Evolutionary conservation across 495 filamentous ascomycete species (phyloP).

Genomic region (Copromyces sp.): DNA sequence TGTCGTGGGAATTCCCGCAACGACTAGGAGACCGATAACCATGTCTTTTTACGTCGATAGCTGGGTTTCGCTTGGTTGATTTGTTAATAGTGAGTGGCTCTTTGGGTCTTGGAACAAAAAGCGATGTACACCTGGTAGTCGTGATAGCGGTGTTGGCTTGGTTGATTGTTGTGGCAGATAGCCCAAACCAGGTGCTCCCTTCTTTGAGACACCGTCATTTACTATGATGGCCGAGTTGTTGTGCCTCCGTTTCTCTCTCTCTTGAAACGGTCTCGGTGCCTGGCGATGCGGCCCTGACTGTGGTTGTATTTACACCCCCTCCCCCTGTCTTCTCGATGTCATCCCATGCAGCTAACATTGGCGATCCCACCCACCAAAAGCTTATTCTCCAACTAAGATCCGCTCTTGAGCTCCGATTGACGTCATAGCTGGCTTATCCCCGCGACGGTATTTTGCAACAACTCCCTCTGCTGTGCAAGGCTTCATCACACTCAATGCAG

Average conservation of each 20-base stretch:
- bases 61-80: neutral
- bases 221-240: neutral
- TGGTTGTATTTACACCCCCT: neutral
- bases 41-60: conserved; percentile 2
- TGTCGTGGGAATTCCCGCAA: conserved; percentile 39
- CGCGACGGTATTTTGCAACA: neutral
- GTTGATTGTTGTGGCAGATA: neutral
- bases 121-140: neutral
- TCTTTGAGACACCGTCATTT: neutral
- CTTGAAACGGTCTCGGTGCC: neutral
- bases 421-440: conserved; percentile 13
- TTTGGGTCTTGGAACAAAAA: neutral
- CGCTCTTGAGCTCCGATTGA: conserved; percentile 3
- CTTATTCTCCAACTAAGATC: conserved; percentile 4
- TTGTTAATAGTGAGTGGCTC: neutral
- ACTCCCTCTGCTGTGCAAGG: neutral
- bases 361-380: conserved; percentile 5
- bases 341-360: conserved; percentile 4
- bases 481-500: neutral
- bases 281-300: neutral
- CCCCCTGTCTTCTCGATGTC: conserved; percentile 7
- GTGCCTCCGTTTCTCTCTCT: neutral
- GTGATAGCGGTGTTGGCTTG: neutral
- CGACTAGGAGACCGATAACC: conserved; percentile 37
- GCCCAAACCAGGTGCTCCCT: neutral